A percentile compares a stretch with the other conserved stretches of the same genome.
phyloP scores from a whole-genome alignment of 2,329 filamentous ascomycete species.

The Pseudopithomyces chartarum region DNA sequence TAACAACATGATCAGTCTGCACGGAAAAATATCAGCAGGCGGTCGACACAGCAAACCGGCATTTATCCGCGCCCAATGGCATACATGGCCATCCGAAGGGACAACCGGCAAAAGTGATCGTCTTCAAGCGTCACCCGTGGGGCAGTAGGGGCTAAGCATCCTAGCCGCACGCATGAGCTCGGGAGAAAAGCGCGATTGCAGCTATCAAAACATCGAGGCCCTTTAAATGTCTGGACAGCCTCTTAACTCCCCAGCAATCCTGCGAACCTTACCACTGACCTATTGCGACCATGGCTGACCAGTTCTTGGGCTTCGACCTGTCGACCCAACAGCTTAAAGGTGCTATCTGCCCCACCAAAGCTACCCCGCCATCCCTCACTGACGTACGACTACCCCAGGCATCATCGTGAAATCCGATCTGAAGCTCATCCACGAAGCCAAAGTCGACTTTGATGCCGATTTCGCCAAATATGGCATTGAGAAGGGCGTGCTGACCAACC shows the following conservation, averaged over 20 bases:
- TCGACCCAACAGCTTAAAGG: conserved; percentile 97
- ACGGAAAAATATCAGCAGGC: conserved; percentile 3
- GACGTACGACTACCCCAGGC: conserved; percentile 55
- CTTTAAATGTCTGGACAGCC: conserved; percentile 17
- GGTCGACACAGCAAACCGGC: conserved; percentile 7
- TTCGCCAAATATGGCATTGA: conserved; percentile 71
- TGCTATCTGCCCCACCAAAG: conserved; percentile 40
- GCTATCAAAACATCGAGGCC: conserved; percentile 20
- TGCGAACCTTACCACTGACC: not conserved
- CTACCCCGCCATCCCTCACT: conserved; percentile 34
- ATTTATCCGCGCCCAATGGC: conserved; percentile 36
- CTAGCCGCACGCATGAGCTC: conserved; percentile 20
- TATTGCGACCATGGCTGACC: conserved; percentile 42
- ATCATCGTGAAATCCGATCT: conserved; percentile 85
- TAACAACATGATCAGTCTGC: not conserved
- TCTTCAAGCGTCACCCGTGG: conserved; percentile 24
- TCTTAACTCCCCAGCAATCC: not conserved
- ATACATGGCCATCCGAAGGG: conserved; percentile 23
- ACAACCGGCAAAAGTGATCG: conserved; percentile 40
- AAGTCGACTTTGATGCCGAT: conserved; percentile 94
- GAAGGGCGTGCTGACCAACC: conserved; percentile 87
- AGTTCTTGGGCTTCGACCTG: conserved; percentile 93
- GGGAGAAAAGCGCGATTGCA: conserved; percentile 16
- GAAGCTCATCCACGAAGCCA: conserved; percentile 80
- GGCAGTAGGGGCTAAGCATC: conserved; percentile 7